A percentile compares a stretch with the other conserved stretches of the same genome.
phyloP scores from a whole-genome alignment of 1,284 basidiomycete genomes.

The Rhodotorula sp. region DNA sequence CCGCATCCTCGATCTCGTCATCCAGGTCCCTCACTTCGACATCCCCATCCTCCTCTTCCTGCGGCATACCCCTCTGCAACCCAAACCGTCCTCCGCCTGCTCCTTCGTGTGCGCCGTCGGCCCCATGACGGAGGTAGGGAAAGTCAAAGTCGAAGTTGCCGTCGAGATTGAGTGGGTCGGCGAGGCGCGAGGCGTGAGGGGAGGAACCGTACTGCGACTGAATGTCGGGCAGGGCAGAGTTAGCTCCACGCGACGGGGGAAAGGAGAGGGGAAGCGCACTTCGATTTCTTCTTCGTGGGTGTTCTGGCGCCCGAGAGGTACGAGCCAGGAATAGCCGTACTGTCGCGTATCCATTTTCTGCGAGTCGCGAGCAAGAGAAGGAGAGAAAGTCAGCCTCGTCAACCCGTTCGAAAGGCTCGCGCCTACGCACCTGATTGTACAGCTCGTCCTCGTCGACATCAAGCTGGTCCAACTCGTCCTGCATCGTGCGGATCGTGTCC shows the following conservation, averaged over 20 bases:
- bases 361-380: too few relatives aligned
- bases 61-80: too few relatives aligned
- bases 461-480: slow-evolving; percentile 31
- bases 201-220: background rate
- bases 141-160: background rate
- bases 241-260: background rate
- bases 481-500: background rate
- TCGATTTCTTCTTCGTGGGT: slow-evolving; percentile 37
- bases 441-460: slow-evolving; percentile 22
- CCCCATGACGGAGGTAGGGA: background rate
- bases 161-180: slow-evolving; percentile 9
- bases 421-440: slow-evolving; percentile 5
- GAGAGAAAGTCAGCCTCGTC: background rate
- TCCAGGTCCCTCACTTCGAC: slow-evolving; percentile 22
- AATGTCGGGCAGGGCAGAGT: background rate
- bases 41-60: background rate
- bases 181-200: background rate
- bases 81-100: background rate
- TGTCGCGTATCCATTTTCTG: slow-evolving; percentile 17
- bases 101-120: background rate
- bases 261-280: slow-evolving; percentile 8
- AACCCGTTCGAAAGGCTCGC: too few relatives aligned
- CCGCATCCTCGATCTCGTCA: slow-evolving; percentile 38
- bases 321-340: slow-evolving; percentile 32
- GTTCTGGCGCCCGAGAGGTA: slow-evolving; percentile 32